A percentile compares a stretch with the other conserved stretches of the same genome.
phyloP scores from a whole-genome alignment of 768 basidiomycete species.

The Termitomyces titanicus region DNA sequence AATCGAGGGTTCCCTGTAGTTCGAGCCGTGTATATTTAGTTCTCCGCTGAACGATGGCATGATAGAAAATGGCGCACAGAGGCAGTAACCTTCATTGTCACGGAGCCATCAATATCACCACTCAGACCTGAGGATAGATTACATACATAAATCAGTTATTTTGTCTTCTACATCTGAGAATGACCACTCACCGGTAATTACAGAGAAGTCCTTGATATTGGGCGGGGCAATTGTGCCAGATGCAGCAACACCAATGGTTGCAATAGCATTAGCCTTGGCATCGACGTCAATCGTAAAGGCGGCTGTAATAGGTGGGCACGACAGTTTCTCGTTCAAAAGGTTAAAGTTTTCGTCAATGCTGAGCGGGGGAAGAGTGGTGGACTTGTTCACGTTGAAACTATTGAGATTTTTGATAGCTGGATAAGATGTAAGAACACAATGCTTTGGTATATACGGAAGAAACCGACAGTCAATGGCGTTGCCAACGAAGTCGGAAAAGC shows the following conservation, averaged over 20 bases:
- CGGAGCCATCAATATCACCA: slow-evolving; percentile 33
- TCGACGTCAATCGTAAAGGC: slow-evolving; percentile 15
- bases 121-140: slow-evolving; percentile 25
- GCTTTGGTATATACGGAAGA: not conserved
- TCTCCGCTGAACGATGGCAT: no score
- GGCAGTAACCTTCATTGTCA: slow-evolving; percentile 35
- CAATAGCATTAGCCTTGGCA: slow-evolving; percentile 24
- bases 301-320: slow-evolving; percentile 19
- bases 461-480: slow-evolving; percentile 24
- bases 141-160: not conserved
- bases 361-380: slow-evolving; percentile 26
- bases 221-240: slow-evolving; percentile 20
- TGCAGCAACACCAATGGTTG: slow-evolving; percentile 23
- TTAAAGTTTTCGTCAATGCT: slow-evolving; percentile 27
- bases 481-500: slow-evolving; percentile 24
- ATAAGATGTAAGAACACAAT: not conserved
- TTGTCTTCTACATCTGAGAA: not conserved
- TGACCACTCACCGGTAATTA: slow-evolving; percentile 28
- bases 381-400: slow-evolving; percentile 25
- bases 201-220: slow-evolving; percentile 27
- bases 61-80: slow-evolving; percentile 20
- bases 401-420: slow-evolving; percentile 23
- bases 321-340: slow-evolving; percentile 21
- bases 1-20: slow-evolving; percentile 34
- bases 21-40: no score